phyloP scores from a whole-genome alignment of 306 rosid genomes.

The Cicer arietinum region DNA sequence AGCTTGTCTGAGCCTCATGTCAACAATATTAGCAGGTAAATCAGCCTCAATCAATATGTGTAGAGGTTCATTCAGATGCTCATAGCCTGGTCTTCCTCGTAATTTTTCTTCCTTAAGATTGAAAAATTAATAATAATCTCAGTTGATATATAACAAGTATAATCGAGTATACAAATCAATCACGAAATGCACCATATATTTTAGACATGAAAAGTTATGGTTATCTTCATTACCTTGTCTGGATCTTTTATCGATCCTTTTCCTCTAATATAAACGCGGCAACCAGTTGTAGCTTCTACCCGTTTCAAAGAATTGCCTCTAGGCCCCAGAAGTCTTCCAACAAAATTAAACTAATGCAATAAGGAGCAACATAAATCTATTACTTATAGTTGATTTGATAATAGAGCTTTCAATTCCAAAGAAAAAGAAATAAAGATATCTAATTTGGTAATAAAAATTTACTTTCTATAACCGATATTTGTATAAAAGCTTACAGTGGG shows the following conservation, averaged over 20 bases:
- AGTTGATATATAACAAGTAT: slow-evolving; percentile 4
- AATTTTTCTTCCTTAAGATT: slow-evolving; percentile 86
- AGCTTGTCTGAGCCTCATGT: slow-evolving; percentile 90
- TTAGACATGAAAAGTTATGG: slow-evolving; percentile 28
- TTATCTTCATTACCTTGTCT: slow-evolving; percentile 63
- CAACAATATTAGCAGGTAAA: slow-evolving; percentile 84
- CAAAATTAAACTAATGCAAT: slow-evolving; percentile 84
- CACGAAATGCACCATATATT: slow-evolving; percentile 3
- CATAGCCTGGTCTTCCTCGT: slow-evolving; percentile 97
- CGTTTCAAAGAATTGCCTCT: slow-evolving; percentile 96
- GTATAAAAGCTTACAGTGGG: slow-evolving; percentile 72
- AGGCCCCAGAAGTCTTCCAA: slow-evolving; percentile 96
- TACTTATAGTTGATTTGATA: slow-evolving; percentile 30
- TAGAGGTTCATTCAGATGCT: slow-evolving; percentile 90
- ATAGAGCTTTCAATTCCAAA: slow-evolving; percentile 29
- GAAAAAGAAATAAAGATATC: neutral
- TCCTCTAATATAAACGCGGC: slow-evolving; percentile 94
- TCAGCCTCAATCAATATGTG: slow-evolving; percentile 95
- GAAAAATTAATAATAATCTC: slow-evolving; percentile 32
- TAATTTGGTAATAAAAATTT: slow-evolving; percentile 42
- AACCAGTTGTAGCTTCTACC: slow-evolving; percentile 94
- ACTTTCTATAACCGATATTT: slow-evolving; percentile 19
- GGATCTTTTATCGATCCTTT: slow-evolving; percentile 95
- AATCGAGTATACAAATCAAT: slow-evolving; percentile 15
- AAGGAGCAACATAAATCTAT: slow-evolving; percentile 41